Evolutionary conservation across 129 eudicot species (phyloP).

Genomic region (Calendula officinalis): DNA sequence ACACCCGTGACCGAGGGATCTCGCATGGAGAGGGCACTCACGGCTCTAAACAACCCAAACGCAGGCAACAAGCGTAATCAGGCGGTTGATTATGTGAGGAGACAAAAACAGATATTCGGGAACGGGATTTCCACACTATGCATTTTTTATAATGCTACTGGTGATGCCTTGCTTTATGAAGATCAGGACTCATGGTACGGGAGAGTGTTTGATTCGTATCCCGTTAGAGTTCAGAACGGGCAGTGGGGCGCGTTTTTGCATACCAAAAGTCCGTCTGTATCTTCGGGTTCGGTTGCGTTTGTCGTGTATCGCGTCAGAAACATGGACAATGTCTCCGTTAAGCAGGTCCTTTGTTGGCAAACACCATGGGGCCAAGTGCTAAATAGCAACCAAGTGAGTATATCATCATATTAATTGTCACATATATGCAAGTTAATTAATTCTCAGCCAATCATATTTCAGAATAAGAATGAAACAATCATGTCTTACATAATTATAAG

Average conservation of each 20-base stretch:
- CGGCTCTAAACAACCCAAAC: too few species aligned
- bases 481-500: too few species aligned
- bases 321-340: not conserved
- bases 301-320: slow-evolving; percentile 10
- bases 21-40: too few species aligned
- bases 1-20: too few species aligned
- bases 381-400: not conserved
- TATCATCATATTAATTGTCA: too few species aligned
- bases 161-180: not conserved
- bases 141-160: slow-evolving; percentile 19
- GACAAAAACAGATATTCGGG: too few species aligned
- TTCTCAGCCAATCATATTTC: too few species aligned
- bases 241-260: slow-evolving; percentile 28
- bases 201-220: slow-evolving; percentile 1
- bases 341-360: not conserved
- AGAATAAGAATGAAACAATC: too few species aligned
- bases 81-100: too few species aligned
- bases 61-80: too few species aligned
- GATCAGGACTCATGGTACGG: not conserved
- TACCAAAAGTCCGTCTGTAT: not conserved
- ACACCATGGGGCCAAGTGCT: not conserved
- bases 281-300: not conserved
- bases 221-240: slow-evolving; percentile 12
- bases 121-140: too few species aligned
- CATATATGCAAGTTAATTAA: too few species aligned